These are phyloP conservation scores for Ganoderma leucocontextum DNA, from an alignment of 1,284 basidiomycete genomes.

Conservation along the genomic window DNA sequence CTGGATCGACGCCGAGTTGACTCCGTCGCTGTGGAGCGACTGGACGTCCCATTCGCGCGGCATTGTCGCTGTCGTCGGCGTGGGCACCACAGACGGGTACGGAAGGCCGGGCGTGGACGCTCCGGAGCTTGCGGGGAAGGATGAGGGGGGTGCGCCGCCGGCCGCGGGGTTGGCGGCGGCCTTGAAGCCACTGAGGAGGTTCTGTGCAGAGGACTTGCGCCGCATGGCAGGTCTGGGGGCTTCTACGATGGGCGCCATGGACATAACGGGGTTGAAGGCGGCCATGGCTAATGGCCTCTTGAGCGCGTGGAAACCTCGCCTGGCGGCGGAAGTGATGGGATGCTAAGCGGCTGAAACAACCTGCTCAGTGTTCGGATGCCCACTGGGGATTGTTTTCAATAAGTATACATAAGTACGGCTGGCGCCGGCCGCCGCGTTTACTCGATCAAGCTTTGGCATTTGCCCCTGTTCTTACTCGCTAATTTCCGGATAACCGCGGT, in stretches of 20 bases:
- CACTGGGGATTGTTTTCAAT: neutral
- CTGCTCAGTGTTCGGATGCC: neutral
- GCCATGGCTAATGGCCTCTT: constrained; percentile 22
- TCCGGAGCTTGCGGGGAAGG: constrained; percentile 30
- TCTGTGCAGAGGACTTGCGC: constrained; percentile 85
- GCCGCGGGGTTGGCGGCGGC: constrained; percentile 27
- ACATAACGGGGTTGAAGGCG: constrained; percentile 37
- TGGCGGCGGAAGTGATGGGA: constrained; percentile 23
- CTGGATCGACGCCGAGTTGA: constrained; percentile 23
- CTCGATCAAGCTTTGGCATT: constrained; percentile 6
- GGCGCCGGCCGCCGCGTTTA: neutral
- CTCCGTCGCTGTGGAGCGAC: constrained; percentile 44
- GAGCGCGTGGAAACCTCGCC: constrained; percentile 22
- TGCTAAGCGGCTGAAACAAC: constrained; percentile 11
- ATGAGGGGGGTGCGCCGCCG: constrained; percentile 38
- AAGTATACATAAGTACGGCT: neutral
- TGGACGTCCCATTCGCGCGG: constrained; percentile 77
- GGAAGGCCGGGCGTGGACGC: constrained; percentile 37
- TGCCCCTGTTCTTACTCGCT: constrained; percentile 20
- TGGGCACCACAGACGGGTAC: constrained; percentile 41
- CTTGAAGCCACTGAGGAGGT: constrained; percentile 82
- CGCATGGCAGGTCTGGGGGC: constrained; percentile 70
- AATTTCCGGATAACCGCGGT: constrained; percentile 9
- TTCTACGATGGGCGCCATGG: constrained; percentile 39
- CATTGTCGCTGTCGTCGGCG: constrained; percentile 46